These are phyloP conservation scores for Nectriaceae sp. DNA, from an alignment of 2,329 filamentous ascomycete species.

Conservation along the genomic window DNA sequence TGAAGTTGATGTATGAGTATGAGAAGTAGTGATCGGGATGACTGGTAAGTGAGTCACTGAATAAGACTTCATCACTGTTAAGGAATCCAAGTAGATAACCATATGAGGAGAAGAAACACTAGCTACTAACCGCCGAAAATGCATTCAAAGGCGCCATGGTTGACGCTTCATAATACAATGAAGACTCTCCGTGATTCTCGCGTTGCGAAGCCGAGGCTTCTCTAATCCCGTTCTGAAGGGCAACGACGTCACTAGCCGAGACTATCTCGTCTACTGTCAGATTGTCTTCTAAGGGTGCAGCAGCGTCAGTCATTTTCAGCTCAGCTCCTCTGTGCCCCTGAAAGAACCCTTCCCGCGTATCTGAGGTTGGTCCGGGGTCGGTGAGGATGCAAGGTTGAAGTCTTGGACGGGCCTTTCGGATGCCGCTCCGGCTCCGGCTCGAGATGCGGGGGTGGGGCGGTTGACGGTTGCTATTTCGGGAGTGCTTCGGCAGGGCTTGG, in stretches of 20 bases:
- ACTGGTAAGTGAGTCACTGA: conserved; percentile 13
- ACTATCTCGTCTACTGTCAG: conserved; percentile 17
- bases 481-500: no score
- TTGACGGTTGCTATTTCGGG: no score
- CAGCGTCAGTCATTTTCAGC: conserved; percentile 1
- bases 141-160: conserved; percentile 60
- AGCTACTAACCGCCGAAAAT: conserved; percentile 53
- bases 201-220: conserved; percentile 17
- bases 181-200: conserved; percentile 37
- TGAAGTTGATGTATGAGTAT: conserved; percentile 3
- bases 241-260: conserved; percentile 29
- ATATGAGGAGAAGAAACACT: background rate
- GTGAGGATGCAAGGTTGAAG: conserved; percentile 2
- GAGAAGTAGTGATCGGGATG: background rate
- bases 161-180: conserved; percentile 58
- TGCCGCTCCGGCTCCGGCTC: conserved; percentile 16
- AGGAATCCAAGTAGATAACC: background rate
- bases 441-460: conserved; percentile 22
- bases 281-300: background rate
- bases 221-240: conserved; percentile 22
- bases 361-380: background rate
- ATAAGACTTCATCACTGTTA: background rate
- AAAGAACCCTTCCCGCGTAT: background rate
- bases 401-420: conserved; percentile 14
- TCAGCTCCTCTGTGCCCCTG: background rate